These are phyloP conservation scores for Castanea mollissima DNA, from an alignment of 306 rosid genomes.

Conservation along the genomic window DNA sequence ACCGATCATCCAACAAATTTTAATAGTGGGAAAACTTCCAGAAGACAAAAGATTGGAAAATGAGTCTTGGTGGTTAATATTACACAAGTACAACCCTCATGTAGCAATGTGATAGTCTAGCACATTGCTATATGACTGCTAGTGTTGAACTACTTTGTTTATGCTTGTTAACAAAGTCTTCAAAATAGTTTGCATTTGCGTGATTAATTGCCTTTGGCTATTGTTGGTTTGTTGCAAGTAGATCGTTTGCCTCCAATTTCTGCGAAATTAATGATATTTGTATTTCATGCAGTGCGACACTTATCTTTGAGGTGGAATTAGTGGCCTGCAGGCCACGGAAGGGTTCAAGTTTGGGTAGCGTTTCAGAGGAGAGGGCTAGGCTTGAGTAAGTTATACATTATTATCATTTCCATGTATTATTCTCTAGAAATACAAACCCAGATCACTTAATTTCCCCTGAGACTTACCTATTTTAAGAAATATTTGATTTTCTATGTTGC, in stretches of 20 bases:
- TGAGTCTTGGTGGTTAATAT: neutral
- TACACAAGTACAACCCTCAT: neutral
- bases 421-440: neutral
- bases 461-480: neutral
- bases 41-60: neutral
- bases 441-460: neutral
- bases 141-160: neutral
- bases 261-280: neutral
- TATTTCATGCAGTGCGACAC: slow-evolving; percentile 70
- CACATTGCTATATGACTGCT: neutral
- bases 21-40: neutral
- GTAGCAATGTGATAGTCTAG: neutral
- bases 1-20: neutral
- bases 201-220: neutral
- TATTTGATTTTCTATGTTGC: slow-evolving; percentile 15
- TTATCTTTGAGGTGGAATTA: slow-evolving; percentile 86
- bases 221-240: neutral
- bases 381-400: slow-evolving; percentile 65
- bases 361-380: slow-evolving; percentile 93
- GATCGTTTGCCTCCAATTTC: neutral
- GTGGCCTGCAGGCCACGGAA: slow-evolving; percentile 88
- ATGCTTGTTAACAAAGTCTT: neutral
- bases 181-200: neutral
- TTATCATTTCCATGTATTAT: neutral
- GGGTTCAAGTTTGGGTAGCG: slow-evolving; percentile 82